phyloP scores from a whole-genome alignment of 148 eudicot species.

The Simmondsia chinensis region DNA sequence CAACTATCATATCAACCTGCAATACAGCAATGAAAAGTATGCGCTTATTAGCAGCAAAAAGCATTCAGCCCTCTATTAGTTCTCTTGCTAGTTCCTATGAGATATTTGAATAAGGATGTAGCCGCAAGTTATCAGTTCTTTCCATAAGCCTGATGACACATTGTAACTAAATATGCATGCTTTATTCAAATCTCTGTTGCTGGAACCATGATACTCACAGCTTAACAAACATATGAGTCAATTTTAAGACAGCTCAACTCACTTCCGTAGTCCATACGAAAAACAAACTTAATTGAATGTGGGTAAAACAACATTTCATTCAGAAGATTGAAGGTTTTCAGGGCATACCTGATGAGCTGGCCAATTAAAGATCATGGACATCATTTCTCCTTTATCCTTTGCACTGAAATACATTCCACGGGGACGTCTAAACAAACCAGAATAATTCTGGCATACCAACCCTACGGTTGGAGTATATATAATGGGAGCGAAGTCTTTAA shows the following conservation, averaged over 20 bases:
- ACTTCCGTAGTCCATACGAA: no score
- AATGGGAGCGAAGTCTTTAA: conserved; percentile 88
- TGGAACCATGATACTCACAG: no score
- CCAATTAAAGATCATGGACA: conserved; percentile 98
- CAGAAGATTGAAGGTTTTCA: not conserved
- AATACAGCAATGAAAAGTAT: conserved; percentile 11
- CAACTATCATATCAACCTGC: conserved; percentile 98
- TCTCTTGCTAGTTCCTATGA: no score
- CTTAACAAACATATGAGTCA: no score
- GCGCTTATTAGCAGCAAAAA: not conserved
- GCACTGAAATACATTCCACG: conserved; percentile 99
- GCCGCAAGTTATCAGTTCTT: no score
- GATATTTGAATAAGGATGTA: no score
- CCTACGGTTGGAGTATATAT: conserved; percentile 99
- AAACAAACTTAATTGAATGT: no score
- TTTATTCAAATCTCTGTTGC: no score
- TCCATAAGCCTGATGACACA: no score
- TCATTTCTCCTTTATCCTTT: conserved; percentile 97
- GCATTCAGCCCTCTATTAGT: not conserved
- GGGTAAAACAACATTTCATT: not conserved
- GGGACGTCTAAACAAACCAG: conserved; percentile 96
- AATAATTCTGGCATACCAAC: conserved; percentile 95
- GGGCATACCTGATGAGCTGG: conserved; percentile 66
- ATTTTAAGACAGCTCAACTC: no score
- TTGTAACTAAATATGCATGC: no score